Evolutionary conservation across 345 rosid genomes (phyloP).

Genomic region (Limnanthes douglasii): DNA sequence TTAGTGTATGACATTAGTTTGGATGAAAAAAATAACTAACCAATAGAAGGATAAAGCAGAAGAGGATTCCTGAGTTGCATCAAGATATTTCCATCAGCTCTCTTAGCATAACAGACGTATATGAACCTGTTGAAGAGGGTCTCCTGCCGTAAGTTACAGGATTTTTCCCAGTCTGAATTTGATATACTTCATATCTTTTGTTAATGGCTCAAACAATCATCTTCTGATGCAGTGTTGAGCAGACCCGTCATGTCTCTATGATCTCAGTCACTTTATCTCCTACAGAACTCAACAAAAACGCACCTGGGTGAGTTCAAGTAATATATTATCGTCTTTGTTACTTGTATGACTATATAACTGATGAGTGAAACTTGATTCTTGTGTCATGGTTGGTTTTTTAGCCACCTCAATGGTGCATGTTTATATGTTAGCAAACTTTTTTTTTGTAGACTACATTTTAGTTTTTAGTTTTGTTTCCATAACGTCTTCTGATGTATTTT

Average conservation of each 20-base stretch:
- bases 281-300: slow-evolving; percentile 43
- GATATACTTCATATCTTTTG: background rate
- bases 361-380: too few relatives aligned
- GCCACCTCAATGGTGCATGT: too few relatives aligned
- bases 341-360: too few relatives aligned
- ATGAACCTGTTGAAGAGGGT: slow-evolving; percentile 98
- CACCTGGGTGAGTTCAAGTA: slow-evolving; percentile 59
- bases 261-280: slow-evolving; percentile 76
- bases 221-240: slow-evolving; percentile 71
- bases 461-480: background rate
- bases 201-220: slow-evolving; percentile 3
- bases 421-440: background rate
- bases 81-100: slow-evolving; percentile 87
- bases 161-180: background rate
- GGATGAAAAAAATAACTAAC: background rate
- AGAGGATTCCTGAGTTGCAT: slow-evolving; percentile 59
- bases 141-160: slow-evolving; percentile 54
- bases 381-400: too few relatives aligned
- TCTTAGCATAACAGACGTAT: slow-evolving; percentile 77
- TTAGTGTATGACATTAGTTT: background rate
- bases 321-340: background rate
- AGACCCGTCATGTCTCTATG: slow-evolving; percentile 90
- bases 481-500: background rate
- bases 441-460: background rate
- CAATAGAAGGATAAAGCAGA: slow-evolving; percentile 24